phyloP scores from a whole-genome alignment of 1,284 basidiomycete genomes.

The Melampsora americana region DNA sequence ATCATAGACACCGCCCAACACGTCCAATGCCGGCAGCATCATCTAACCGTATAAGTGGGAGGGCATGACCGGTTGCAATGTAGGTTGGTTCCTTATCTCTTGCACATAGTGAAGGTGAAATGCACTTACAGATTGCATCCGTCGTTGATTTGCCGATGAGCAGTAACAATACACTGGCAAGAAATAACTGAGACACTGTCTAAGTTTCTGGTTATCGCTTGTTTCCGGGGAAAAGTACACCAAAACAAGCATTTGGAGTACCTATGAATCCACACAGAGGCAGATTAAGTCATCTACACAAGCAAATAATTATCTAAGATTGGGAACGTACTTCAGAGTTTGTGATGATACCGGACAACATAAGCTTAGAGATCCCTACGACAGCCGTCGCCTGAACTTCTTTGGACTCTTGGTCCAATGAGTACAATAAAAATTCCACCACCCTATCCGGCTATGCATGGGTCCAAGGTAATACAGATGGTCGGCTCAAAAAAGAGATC shows the following conservation, averaged over 20 bases:
- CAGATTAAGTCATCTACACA: too few relatives aligned
- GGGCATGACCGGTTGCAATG: constrained; percentile 4
- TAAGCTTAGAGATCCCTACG: constrained; percentile 82
- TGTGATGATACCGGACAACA: constrained; percentile 75
- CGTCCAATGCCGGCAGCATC: constrained; percentile 70
- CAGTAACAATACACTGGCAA: constrained; percentile 91
- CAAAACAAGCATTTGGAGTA: constrained; percentile 73
- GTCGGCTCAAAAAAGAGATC: not conserved
- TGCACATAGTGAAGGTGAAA: not conserved
- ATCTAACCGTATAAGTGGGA: constrained; percentile 22
- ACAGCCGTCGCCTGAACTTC: constrained; percentile 74
- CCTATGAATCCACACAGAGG: constrained; percentile 57
- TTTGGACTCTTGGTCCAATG: constrained; percentile 70
- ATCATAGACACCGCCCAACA: constrained; percentile 67
- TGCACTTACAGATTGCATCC: constrained; percentile 68
- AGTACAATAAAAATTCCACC: constrained; percentile 70
- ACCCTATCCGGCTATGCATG: constrained; percentile 64
- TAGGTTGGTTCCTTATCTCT: not conserved
- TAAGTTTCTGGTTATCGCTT: constrained; percentile 73
- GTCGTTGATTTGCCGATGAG: constrained; percentile 70
- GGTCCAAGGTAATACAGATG: not conserved
- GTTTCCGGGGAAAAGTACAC: constrained; percentile 87
- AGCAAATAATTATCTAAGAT: too few relatives aligned
- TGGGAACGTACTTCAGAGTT: constrained; percentile 65
- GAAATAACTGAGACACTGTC: constrained; percentile 94